phyloP scores from a whole-genome alignment of 805 yeast species.

The Kodamaea kakaduensis region DNA sequence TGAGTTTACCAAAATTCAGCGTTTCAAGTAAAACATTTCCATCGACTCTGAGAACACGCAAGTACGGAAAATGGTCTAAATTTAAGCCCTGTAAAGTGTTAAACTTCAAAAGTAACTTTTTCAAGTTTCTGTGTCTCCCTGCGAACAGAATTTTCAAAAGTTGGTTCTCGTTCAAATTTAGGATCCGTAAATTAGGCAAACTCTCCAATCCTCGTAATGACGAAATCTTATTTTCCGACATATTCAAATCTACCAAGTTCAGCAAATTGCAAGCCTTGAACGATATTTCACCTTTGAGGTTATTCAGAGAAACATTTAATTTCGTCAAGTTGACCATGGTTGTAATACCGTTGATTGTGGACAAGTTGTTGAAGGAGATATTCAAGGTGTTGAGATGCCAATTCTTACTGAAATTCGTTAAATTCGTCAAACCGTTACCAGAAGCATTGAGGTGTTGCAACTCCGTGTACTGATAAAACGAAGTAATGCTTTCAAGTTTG shows the following conservation, averaged over 20 bases:
- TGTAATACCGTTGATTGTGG: slow-evolving; percentile 33
- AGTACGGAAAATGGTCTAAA: slow-evolving; percentile 29
- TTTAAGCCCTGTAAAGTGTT: slow-evolving; percentile 34
- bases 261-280: slow-evolving; percentile 31
- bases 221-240: slow-evolving; percentile 40
- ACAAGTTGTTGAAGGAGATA: slow-evolving; percentile 34
- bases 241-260: slow-evolving; percentile 40
- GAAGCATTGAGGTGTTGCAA: slow-evolving; percentile 42
- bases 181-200: slow-evolving; percentile 31
- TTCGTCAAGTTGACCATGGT: slow-evolving; percentile 36
- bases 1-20: slow-evolving; percentile 25
- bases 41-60: slow-evolving; percentile 45
- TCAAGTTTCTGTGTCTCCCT: slow-evolving; percentile 26
- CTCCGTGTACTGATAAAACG: slow-evolving; percentile 37
- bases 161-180: slow-evolving; percentile 42
- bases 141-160: slow-evolving; percentile 21
- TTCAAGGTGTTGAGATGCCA: slow-evolving; percentile 42
- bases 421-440: slow-evolving; percentile 31
- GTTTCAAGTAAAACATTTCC: slow-evolving; percentile 32
- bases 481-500: slow-evolving; percentile 36
- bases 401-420: slow-evolving; percentile 35
- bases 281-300: slow-evolving; percentile 35
- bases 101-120: slow-evolving; percentile 35
- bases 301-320: slow-evolving; percentile 41
- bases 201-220: slow-evolving; percentile 32